Evolutionary conservation across 768 basidiomycete species (phyloP).

Genomic region (Panus rudis): DNA sequence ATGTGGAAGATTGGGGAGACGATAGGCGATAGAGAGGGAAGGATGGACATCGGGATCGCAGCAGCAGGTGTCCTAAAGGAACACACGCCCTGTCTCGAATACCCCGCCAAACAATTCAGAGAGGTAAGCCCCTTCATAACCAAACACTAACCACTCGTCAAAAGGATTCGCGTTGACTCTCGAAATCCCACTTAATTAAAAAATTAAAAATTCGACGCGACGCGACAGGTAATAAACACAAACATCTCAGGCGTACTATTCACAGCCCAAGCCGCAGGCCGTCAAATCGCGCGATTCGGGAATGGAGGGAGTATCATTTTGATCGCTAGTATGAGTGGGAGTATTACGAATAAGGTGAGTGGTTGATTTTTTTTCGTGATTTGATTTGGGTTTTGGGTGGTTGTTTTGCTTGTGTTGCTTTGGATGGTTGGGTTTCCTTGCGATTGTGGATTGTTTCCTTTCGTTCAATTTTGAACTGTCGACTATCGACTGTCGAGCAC

Average conservation of each 20-base stretch:
- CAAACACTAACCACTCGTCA: too few species aligned
- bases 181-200: not conserved
- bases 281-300: conserved; percentile 29
- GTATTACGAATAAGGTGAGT: conserved; percentile 59
- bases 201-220: too few species aligned
- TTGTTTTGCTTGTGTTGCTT: too few species aligned
- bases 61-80: conserved; percentile 63
- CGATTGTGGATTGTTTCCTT: not conserved
- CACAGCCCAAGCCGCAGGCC: conserved; percentile 31
- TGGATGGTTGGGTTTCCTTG: too few species aligned
- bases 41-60: conserved; percentile 72
- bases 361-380: not conserved
- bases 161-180: not conserved
- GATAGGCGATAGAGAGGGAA: conserved; percentile 59
- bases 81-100: conserved; percentile 57
- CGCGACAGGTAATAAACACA: conserved; percentile 51
- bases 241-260: conserved; percentile 43
- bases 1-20: conserved; percentile 47
- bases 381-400: too few species aligned
- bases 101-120: conserved; percentile 56
- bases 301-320: conserved; percentile 34
- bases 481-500: too few species aligned
- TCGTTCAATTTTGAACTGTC: too few species aligned
- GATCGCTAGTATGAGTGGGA: conserved; percentile 38
- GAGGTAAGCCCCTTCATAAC: conserved; percentile 32